phyloP scores from a whole-genome alignment of 2,329 filamentous ascomycete species.

The Fusarium torreyae region DNA sequence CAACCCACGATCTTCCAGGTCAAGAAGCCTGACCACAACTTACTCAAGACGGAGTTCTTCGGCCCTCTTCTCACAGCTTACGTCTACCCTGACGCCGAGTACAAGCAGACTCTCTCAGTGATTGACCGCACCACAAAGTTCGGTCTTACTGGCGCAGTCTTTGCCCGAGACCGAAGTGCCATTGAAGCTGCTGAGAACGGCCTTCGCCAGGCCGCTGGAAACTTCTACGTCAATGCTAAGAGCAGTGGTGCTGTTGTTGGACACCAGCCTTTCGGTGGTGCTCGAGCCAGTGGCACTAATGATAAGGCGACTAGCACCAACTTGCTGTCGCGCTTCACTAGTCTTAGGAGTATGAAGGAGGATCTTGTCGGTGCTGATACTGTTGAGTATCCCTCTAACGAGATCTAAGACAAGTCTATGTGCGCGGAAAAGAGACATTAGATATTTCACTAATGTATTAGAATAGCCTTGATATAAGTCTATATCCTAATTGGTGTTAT shows the following conservation, averaged over 20 bases:
- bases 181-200: slow-evolving; percentile 77
- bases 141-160: slow-evolving; percentile 81
- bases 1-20: slow-evolving; percentile 85
- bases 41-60: slow-evolving; percentile 84
- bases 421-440: too few relatives aligned
- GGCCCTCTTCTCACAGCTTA: slow-evolving; percentile 82
- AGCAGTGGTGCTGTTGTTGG: slow-evolving; percentile 79
- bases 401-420: too few relatives aligned
- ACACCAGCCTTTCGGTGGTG: slow-evolving; percentile 80
- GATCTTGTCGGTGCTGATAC: too few relatives aligned
- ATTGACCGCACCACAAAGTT: slow-evolving; percentile 79
- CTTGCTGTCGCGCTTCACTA: slow-evolving; percentile 70
- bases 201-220: slow-evolving; percentile 79
- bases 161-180: slow-evolving; percentile 76
- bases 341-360: too few relatives aligned
- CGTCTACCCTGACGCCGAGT: slow-evolving; percentile 80
- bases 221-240: slow-evolving; percentile 89
- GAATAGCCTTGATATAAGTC: too few relatives aligned
- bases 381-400: too few relatives aligned
- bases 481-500: too few relatives aligned
- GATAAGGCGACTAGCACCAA: slow-evolving; percentile 78
- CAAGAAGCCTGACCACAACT: slow-evolving; percentile 77
- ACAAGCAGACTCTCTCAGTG: slow-evolving; percentile 58
- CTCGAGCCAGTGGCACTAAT: slow-evolving; percentile 77
- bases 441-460: too few relatives aligned